Evolutionary conservation across 176 grass and related monocot genomes (phyloP).

Genomic region (Puya raimondii): DNA sequence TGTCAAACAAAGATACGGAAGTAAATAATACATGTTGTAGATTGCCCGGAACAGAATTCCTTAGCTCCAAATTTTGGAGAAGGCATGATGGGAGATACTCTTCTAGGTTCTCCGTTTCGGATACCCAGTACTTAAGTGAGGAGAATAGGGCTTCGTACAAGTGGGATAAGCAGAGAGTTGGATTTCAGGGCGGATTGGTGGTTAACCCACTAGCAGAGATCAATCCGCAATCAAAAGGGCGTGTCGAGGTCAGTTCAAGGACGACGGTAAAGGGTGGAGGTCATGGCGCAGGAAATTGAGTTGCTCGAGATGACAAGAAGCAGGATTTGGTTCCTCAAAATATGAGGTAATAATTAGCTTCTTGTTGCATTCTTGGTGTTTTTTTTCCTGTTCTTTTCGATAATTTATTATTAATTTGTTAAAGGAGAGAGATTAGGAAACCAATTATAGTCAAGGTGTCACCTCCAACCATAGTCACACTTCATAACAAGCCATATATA

Average conservation of each 20-base stretch:
- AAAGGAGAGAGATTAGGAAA: background rate
- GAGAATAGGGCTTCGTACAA: slow-evolving; percentile 39
- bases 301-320: slow-evolving; percentile 32
- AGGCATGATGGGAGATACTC: slow-evolving; percentile 60
- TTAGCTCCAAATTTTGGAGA: slow-evolving; percentile 81
- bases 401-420: background rate
- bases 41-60: slow-evolving; percentile 49
- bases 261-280: slow-evolving; percentile 4
- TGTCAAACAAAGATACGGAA: slow-evolving; percentile 48
- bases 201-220: slow-evolving; percentile 72
- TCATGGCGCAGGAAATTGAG: slow-evolving; percentile 5
- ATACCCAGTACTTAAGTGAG: slow-evolving; percentile 30
- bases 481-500: no score
- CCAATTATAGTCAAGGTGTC: background rate
- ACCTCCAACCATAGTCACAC: background rate
- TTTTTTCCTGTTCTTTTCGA: background rate
- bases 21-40: slow-evolving; percentile 72
- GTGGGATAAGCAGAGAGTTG: slow-evolving; percentile 67
- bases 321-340: slow-evolving; percentile 35
- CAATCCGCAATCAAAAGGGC: slow-evolving; percentile 37
- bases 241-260: background rate
- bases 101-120: slow-evolving; percentile 43
- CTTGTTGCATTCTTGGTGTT: background rate
- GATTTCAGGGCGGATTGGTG: slow-evolving; percentile 45
- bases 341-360: slow-evolving; percentile 35